A percentile compares a stretch with the other conserved stretches of the same genome.
These are phyloP conservation scores for Nigrospora oryzae DNA, from an alignment of 2,329 filamentous ascomycete genomes.

Conservation along the genomic window DNA sequence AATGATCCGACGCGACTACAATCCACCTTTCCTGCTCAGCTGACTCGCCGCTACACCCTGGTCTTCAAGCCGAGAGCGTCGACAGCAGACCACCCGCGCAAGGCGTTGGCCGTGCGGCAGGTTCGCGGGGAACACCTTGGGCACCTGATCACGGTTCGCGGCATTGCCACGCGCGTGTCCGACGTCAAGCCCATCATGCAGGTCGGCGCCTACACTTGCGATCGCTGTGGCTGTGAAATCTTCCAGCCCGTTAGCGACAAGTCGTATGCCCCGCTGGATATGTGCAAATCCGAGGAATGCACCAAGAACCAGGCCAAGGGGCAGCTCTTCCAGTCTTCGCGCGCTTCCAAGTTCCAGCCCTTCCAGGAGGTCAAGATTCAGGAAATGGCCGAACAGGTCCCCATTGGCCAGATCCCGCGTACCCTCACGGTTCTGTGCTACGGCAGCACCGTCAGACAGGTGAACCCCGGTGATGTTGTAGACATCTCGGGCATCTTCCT, in stretches of 20 bases:
- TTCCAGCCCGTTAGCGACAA: constrained; percentile 93
- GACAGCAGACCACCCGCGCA: constrained; percentile 52
- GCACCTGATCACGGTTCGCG: constrained; percentile 85
- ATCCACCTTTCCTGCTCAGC: constrained; percentile 80
- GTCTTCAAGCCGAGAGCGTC: constrained; percentile 90
- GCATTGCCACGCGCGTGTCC: constrained; percentile 89
- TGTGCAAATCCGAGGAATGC: constrained; percentile 88
- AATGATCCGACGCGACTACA: constrained; percentile 57
- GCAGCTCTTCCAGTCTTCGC: constrained; percentile 87
- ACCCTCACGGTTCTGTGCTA: constrained; percentile 85
- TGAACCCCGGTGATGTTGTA: constrained; percentile 90
- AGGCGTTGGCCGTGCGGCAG: constrained; percentile 79
- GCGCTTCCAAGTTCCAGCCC: constrained; percentile 91
- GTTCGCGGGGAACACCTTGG: constrained; percentile 90
- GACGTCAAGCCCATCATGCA: constrained; percentile 97
- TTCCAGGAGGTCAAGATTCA: constrained; percentile 99
- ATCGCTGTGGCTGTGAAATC: constrained; percentile 92
- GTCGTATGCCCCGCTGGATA: constrained; percentile 77
- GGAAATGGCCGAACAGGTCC: constrained; percentile 98
- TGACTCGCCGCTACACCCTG: constrained; percentile 88
- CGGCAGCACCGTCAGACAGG: constrained; percentile 73
- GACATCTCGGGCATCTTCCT: constrained; percentile 94
- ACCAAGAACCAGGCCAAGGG: constrained; percentile 85
- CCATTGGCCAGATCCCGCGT: constrained; percentile 92
- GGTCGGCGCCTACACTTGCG: constrained; percentile 96